phyloP scores from a whole-genome alignment of 2,329 filamentous ascomycete genomes.

The Amauroascus niger region DNA sequence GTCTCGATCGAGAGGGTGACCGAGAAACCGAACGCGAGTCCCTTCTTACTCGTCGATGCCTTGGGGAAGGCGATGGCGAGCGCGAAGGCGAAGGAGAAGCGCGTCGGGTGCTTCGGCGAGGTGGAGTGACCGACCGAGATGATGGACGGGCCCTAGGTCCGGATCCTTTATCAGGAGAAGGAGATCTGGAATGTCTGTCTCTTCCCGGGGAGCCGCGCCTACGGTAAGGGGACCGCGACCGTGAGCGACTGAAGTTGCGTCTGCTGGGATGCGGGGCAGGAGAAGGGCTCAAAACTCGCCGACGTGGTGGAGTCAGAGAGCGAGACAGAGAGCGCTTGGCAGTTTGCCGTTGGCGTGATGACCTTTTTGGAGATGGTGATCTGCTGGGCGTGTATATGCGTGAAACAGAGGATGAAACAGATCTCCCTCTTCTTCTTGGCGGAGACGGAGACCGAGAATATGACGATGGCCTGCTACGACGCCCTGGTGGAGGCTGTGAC shows the following conservation, averaged over 20 bases:
- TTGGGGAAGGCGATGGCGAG: slow-evolving; percentile 21
- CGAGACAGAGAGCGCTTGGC: slow-evolving; percentile 24
- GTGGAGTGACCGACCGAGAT: slow-evolving; percentile 26
- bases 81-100: slow-evolving; percentile 21
- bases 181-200: slow-evolving; percentile 26
- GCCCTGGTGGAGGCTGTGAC: slow-evolving; percentile 24
- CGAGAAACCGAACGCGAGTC: slow-evolving; percentile 17
- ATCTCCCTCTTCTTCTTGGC: slow-evolving; percentile 17
- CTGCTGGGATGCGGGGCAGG: slow-evolving; percentile 21
- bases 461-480: slow-evolving; percentile 22
- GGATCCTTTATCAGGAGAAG: slow-evolving; percentile 23
- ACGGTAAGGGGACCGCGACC: slow-evolving; percentile 12
- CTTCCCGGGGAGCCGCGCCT: slow-evolving; percentile 16
- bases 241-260: slow-evolving; percentile 15
- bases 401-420: slow-evolving; percentile 26
- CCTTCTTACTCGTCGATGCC: slow-evolving; percentile 15
- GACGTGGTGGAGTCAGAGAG: slow-evolving; percentile 24
- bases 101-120: slow-evolving; percentile 17
- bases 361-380: slow-evolving; percentile 21
- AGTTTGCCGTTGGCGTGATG: slow-evolving; percentile 18
- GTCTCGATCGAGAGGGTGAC: slow-evolving; percentile 18
- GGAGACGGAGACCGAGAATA: slow-evolving; percentile 29
- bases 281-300: neutral
- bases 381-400: slow-evolving; percentile 13
- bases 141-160: slow-evolving; percentile 20